These are phyloP conservation scores for Ophiostoma ulmi DNA, from an alignment of 2,329 filamentous ascomycete genomes.

Conservation along the genomic window DNA sequence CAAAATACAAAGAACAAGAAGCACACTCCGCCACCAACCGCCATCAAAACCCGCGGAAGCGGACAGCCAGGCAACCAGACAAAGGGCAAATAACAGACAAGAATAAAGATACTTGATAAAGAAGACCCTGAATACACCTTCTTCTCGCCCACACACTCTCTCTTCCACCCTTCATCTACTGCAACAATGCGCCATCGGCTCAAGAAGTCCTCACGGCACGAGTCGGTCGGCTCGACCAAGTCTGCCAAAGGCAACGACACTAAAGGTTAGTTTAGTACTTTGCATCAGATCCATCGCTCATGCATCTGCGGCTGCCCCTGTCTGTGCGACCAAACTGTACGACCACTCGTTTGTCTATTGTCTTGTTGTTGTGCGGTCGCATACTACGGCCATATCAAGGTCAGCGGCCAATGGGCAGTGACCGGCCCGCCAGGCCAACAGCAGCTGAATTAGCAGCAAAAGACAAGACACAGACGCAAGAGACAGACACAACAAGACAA, in stretches of 20 bases:
- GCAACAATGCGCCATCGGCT: constrained; percentile 26
- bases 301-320: not conserved
- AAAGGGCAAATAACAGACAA: not conserved
- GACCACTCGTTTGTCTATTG: not conserved
- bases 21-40: not conserved
- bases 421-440: not conserved
- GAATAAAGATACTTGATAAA: not conserved
- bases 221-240: constrained; percentile 25
- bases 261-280: constrained; percentile 17
- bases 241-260: constrained; percentile 14
- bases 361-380: constrained; percentile 13
- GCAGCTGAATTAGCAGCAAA: not conserved
- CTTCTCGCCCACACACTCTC: not conserved
- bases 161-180: not conserved
- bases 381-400: constrained; percentile 6
- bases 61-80: not conserved
- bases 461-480: not conserved
- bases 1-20: not conserved
- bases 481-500: not conserved
- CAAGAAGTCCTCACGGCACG: constrained; percentile 21
- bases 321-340: not conserved
- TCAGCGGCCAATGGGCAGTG: not conserved
- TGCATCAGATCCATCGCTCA: not conserved
- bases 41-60: not conserved
- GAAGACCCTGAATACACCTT: not conserved